phyloP scores from a whole-genome alignment of 1,139 yeast species.

The Barnettozyma hawaiiensis region DNA sequence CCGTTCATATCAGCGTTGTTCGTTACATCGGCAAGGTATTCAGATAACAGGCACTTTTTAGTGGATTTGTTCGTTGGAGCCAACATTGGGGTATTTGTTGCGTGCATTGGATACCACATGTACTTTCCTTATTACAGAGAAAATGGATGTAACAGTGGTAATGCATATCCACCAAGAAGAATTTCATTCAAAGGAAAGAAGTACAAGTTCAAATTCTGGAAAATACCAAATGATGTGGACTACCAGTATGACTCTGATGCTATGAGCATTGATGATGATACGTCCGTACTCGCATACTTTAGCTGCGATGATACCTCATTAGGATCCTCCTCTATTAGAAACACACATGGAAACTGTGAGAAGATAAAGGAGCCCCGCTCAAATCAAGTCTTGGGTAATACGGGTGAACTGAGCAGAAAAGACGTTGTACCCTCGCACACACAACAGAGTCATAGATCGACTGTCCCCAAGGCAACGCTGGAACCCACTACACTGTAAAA shows the following conservation, averaged over 20 bases:
- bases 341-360: background rate
- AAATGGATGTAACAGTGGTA: conserved; percentile 31
- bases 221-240: conserved; percentile 23
- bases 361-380: background rate
- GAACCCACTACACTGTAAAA: background rate
- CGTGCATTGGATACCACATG: conserved; percentile 32
- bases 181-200: conserved; percentile 14
- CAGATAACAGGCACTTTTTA: conserved; percentile 45
- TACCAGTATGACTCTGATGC: conserved; percentile 15
- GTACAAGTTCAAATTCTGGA: conserved; percentile 30
- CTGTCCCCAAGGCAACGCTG: background rate
- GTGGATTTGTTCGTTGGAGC: conserved; percentile 39
- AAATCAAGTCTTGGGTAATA: background rate
- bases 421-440: background rate
- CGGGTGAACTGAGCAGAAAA: background rate
- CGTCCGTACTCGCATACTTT: background rate
- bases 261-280: conserved; percentile 6
- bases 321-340: background rate
- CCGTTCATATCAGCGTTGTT: conserved; percentile 37
- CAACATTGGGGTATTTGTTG: conserved; percentile 32
- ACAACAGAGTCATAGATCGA: background rate
- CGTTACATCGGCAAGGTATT: conserved; percentile 40
- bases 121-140: conserved; percentile 39
- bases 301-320: background rate
- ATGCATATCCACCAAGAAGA: conserved; percentile 45